Conservation (phyloP, 768 basidiomycete species). For the Porpolomopsis calyptriformis region DNA sequence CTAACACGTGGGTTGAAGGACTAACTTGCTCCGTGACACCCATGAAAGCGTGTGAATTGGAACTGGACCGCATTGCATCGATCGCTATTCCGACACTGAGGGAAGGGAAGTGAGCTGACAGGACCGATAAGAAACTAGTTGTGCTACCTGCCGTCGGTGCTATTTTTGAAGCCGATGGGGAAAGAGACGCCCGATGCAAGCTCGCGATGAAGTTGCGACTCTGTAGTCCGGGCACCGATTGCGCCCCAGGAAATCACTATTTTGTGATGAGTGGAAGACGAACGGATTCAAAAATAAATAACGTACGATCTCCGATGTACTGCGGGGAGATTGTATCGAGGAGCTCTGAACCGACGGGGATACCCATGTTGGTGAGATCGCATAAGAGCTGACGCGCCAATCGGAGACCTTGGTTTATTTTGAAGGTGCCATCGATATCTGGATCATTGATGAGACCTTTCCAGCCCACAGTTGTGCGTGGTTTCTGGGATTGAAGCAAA, state of each 20-base stretch:
- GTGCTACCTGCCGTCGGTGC: conserved; percentile 78
- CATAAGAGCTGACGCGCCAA: conserved; percentile 81
- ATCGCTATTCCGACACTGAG: conserved; percentile 76
- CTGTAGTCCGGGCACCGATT: conserved; percentile 95
- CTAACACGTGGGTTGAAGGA: neutral
- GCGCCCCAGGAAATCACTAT: conserved; percentile 83
- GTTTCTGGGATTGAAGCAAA: conserved; percentile 51
- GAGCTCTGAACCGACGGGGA: conserved; percentile 91
- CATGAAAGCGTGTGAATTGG: conserved; percentile 87
- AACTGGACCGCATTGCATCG: conserved; percentile 94
- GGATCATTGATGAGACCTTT: conserved; percentile 95
- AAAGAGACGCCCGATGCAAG: conserved; percentile 93
- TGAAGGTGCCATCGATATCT: conserved; percentile 88
- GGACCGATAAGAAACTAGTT: conserved; percentile 4
- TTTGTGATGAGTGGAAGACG: conserved; percentile 12
- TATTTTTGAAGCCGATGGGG: conserved; percentile 99
- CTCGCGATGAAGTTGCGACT: conserved; percentile 94
- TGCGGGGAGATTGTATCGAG: conserved; percentile 75
- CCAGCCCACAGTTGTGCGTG: conserved; percentile 95
- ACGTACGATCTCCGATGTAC: conserved; percentile 65
- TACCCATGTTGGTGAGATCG: conserved; percentile 79
- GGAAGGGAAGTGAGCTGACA: neutral
- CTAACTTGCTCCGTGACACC: conserved; percentile 67
- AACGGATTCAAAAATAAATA: conserved; percentile 6
- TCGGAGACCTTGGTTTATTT: conserved; percentile 93